phyloP scores from a whole-genome alignment of 805 yeast genomes.

The Candida oleophila region DNA sequence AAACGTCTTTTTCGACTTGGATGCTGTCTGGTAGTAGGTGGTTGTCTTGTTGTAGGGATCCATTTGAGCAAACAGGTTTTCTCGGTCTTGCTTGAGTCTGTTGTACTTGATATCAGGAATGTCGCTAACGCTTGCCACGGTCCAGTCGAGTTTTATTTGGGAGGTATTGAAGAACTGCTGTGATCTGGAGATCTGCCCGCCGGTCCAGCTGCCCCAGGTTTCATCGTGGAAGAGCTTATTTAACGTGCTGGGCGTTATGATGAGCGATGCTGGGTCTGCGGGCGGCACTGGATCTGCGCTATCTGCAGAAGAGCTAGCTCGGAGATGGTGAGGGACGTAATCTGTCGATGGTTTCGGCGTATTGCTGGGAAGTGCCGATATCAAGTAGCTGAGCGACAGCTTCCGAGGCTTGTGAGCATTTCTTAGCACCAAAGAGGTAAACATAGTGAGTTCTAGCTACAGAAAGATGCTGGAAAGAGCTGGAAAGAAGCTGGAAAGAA shows the following conservation, averaged over 20 bases:
- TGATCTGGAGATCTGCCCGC: conserved; percentile 16
- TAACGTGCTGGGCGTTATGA: conserved; percentile 24
- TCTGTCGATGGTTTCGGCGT: neutral
- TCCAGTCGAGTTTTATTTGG: conserved; percentile 57
- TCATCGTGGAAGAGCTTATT: conserved; percentile 18
- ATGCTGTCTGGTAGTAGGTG: conserved; percentile 9
- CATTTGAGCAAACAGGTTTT: conserved; percentile 15
- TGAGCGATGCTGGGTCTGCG: conserved; percentile 6
- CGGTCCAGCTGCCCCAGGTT: conserved; percentile 12
- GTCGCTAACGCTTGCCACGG: conserved; percentile 48
- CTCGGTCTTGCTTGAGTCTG: conserved; percentile 14
- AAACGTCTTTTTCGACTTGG: conserved; percentile 23
- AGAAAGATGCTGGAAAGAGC: too few species aligned
- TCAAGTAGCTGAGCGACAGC: conserved; percentile 3
- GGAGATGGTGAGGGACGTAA: neutral
- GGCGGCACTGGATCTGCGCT: neutral
- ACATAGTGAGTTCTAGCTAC: neutral
- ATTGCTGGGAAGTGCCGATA: neutral
- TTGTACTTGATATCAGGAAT: conserved; percentile 57
- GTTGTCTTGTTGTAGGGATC: conserved; percentile 24
- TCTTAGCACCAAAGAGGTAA: neutral
- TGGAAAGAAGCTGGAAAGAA: too few species aligned
- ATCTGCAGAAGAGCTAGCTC: neutral
- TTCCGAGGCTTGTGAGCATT: conserved; percentile 1
- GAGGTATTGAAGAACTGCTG: conserved; percentile 45